These are phyloP conservation scores for Nicotiana benthamiana DNA, from an alignment of 257 asterid species.

Conservation along the genomic window DNA sequence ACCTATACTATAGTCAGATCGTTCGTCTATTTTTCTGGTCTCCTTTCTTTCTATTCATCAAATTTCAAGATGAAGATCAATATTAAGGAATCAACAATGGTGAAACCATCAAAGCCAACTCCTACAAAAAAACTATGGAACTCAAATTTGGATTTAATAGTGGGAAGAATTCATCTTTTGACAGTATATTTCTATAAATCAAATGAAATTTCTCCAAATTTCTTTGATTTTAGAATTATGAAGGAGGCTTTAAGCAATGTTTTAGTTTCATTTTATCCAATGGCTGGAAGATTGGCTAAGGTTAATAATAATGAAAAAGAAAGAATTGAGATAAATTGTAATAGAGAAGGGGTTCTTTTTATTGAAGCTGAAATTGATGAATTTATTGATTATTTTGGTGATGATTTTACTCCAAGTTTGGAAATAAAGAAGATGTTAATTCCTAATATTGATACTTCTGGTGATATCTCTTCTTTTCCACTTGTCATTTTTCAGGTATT, in stretches of 20 bases:
- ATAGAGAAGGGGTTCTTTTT: slow-evolving; percentile 29
- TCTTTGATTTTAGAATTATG: slow-evolving; percentile 19
- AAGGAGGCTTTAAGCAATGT: slow-evolving; percentile 27
- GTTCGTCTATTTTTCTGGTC: no score
- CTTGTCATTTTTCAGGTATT: slow-evolving; percentile 26
- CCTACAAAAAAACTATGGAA: slow-evolving; percentile 23
- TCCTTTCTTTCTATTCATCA: no score
- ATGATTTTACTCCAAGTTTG: neutral
- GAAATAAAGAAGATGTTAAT: neutral
- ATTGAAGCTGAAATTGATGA: slow-evolving; percentile 27
- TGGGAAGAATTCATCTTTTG: slow-evolving; percentile 25
- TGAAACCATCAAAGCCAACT: slow-evolving; percentile 23
- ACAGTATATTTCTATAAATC: slow-evolving; percentile 27
- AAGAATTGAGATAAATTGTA: slow-evolving; percentile 33
- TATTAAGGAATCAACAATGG: slow-evolving; percentile 16
- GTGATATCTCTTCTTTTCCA: slow-evolving; percentile 26
- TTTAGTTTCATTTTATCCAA: slow-evolving; percentile 35
- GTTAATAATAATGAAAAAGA: slow-evolving; percentile 9
- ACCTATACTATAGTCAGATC: no score
- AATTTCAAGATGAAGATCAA: neutral
- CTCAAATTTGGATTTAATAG: slow-evolving; percentile 27
- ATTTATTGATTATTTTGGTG: neutral
- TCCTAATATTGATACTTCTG: slow-evolving; percentile 17
- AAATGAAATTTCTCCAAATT: slow-evolving; percentile 5
- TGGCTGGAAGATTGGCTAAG: slow-evolving; percentile 31